Conservation (phyloP, 208 protist genomes). For the Acanthamoeba castellanii region DNA sequence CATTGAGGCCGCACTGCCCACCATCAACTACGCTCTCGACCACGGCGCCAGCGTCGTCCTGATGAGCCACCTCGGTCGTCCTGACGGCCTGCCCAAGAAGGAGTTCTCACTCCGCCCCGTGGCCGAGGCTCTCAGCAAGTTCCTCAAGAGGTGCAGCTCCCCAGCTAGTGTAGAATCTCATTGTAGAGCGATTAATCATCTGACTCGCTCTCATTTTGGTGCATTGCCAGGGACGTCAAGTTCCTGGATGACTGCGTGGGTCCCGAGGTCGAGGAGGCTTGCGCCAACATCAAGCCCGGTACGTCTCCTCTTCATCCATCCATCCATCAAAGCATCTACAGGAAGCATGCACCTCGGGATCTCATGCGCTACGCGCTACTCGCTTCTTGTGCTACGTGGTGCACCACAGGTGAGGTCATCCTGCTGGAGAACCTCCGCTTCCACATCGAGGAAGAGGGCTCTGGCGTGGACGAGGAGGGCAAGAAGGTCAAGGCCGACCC, state of each 20-base stretch:
- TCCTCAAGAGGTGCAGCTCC: conserved; percentile 87
- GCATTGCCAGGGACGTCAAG: conserved; percentile 79
- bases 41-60: conserved; percentile 89
- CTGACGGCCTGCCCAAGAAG: conserved; percentile 93
- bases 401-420: conserved; percentile 20
- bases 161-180: conserved; percentile 78
- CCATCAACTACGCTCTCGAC: conserved; percentile 95
- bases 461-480: conserved; percentile 90
- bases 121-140: conserved; percentile 93
- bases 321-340: conserved; percentile 91
- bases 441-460: conserved; percentile 97
- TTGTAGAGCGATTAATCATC: not conserved
- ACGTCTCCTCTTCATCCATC: not conserved
- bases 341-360: conserved; percentile 86
- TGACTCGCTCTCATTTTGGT: not conserved
- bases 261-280: conserved; percentile 90
- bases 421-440: conserved; percentile 99
- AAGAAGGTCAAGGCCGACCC: conserved; percentile 85
- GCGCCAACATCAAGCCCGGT: conserved; percentile 81
- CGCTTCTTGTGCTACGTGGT: not conserved
- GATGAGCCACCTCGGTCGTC: conserved; percentile 98
- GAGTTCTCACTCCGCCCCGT: conserved; percentile 94
- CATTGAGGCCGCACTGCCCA: conserved; percentile 96
- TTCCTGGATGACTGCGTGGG: conserved; percentile 94
- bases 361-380: conserved; percentile 1